phyloP scores from a whole-genome alignment of 2,329 filamentous ascomycete species.

The Tolypocladium paradoxum region DNA sequence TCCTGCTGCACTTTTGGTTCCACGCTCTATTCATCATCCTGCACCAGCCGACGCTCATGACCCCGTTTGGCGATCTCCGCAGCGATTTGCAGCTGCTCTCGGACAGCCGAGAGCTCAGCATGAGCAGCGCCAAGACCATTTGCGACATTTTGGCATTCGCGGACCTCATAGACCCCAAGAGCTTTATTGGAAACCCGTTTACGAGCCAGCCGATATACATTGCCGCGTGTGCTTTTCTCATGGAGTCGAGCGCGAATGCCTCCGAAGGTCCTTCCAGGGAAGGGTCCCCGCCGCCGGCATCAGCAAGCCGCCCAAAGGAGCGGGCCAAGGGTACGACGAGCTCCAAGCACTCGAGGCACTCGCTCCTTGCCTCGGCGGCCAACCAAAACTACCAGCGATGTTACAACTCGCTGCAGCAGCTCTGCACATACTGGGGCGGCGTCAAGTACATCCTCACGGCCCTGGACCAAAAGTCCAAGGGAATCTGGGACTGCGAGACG shows the following conservation, averaged over 20 bases:
- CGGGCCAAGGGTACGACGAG: slow-evolving; percentile 8
- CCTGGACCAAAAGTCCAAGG: slow-evolving; percentile 77
- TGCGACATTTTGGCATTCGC: slow-evolving; percentile 82
- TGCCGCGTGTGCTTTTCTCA: slow-evolving; percentile 77
- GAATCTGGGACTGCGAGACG: slow-evolving; percentile 67
- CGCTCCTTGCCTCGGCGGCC: slow-evolving; percentile 66
- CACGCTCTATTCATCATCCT: slow-evolving; percentile 77
- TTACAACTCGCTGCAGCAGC: slow-evolving; percentile 69
- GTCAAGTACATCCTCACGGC: slow-evolving; percentile 80
- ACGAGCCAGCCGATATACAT: slow-evolving; percentile 89
- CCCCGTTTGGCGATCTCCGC: slow-evolving; percentile 53
- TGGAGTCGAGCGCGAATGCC: slow-evolving; percentile 65
- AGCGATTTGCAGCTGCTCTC: slow-evolving; percentile 61
- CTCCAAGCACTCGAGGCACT: slow-evolving; percentile 50
- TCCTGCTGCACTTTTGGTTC: slow-evolving; percentile 81
- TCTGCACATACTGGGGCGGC: slow-evolving; percentile 80
- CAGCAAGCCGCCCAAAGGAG: slow-evolving; percentile 3
- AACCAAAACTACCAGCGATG: slow-evolving; percentile 82
- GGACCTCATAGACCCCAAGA: slow-evolving; percentile 74
- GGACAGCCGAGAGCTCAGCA: slow-evolving; percentile 70
- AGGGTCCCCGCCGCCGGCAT: slow-evolving; percentile 31
- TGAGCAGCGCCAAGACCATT: slow-evolving; percentile 86
- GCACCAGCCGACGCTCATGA: slow-evolving; percentile 72
- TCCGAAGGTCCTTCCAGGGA: slow-evolving; percentile 50
- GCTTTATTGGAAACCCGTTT: slow-evolving; percentile 79